Evolutionary conservation across 768 basidiomycete genomes (phyloP).

Genomic region (Fomitopsis pulvina): DNA sequence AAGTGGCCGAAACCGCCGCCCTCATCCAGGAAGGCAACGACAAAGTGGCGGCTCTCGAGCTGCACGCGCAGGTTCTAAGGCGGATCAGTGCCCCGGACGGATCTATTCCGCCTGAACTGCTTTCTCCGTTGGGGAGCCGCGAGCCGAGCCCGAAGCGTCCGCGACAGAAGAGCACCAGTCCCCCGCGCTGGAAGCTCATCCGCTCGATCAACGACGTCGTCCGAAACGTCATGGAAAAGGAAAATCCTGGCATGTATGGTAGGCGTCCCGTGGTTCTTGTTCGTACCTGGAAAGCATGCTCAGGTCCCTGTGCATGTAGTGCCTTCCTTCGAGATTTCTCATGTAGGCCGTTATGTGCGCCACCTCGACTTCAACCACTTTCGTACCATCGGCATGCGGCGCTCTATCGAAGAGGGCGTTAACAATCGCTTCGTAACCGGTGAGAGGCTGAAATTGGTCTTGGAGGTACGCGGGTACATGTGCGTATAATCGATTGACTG

Average conservation of each 20-base stretch:
- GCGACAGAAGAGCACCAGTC: slow-evolving; percentile 71
- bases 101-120: slow-evolving; percentile 65
- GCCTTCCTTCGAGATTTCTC: slow-evolving; percentile 60
- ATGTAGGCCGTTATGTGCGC: slow-evolving; percentile 74
- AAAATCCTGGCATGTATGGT: slow-evolving; percentile 71
- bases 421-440: slow-evolving; percentile 91
- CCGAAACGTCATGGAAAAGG: slow-evolving; percentile 57
- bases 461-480: slow-evolving; percentile 48
- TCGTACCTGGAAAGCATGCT: slow-evolving; percentile 15
- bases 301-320: slow-evolving; percentile 33
- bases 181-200: slow-evolving; percentile 79
- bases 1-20: slow-evolving; percentile 59
- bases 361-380: slow-evolving; percentile 96
- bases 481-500: neutral
- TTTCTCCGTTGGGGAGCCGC: slow-evolving; percentile 75
- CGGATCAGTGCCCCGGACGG: slow-evolving; percentile 56
- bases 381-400: slow-evolving; percentile 92
- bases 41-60: slow-evolving; percentile 37
- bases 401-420: slow-evolving; percentile 85
- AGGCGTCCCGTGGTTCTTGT: too few relatives aligned
- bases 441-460: slow-evolving; percentile 68
- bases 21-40: slow-evolving; percentile 37
- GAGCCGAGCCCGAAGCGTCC: slow-evolving; percentile 78
- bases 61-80: slow-evolving; percentile 57
- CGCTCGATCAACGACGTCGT: slow-evolving; percentile 75